Evolutionary conservation across 768 basidiomycete species (phyloP).

Genomic region (Boletus rubropictus): DNA sequence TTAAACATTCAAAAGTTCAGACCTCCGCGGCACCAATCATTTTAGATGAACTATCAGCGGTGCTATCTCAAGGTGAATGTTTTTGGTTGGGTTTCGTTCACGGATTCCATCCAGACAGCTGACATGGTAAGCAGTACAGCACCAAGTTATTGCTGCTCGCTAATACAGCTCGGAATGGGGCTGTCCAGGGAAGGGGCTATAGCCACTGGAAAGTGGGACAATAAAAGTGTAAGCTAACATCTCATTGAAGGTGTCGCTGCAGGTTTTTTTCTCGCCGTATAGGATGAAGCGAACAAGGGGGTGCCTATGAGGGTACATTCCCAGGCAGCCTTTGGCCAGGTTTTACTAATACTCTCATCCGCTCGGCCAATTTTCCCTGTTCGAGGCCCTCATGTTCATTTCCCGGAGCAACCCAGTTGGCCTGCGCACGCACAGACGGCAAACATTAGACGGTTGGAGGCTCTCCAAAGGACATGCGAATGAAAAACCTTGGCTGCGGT

Average conservation of each 20-base stretch:
- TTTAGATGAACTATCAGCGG: no score
- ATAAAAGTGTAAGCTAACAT: slow-evolving; percentile 4
- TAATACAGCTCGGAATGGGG: background rate
- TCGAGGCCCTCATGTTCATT: background rate
- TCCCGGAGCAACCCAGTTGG: background rate
- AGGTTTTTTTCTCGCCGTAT: background rate
- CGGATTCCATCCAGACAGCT: background rate
- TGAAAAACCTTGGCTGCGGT: background rate
- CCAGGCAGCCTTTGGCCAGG: background rate
- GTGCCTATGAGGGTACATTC: background rate
- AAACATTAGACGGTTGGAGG: background rate
- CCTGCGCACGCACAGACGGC: background rate
- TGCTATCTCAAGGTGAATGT: background rate
- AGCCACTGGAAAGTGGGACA: background rate
- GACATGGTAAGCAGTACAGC: background rate
- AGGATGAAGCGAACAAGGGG: background rate
- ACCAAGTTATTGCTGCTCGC: background rate
- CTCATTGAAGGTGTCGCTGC: background rate
- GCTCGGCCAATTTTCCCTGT: background rate
- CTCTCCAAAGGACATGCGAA: background rate
- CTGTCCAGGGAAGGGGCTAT: background rate
- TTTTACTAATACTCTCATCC: background rate
- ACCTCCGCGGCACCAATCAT: background rate
- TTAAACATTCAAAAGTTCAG: no score
- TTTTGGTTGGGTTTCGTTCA: background rate